Evolutionary conservation across 1,284 basidiomycete species (phyloP).

Genomic region (Cerioporus squamosus): DNA sequence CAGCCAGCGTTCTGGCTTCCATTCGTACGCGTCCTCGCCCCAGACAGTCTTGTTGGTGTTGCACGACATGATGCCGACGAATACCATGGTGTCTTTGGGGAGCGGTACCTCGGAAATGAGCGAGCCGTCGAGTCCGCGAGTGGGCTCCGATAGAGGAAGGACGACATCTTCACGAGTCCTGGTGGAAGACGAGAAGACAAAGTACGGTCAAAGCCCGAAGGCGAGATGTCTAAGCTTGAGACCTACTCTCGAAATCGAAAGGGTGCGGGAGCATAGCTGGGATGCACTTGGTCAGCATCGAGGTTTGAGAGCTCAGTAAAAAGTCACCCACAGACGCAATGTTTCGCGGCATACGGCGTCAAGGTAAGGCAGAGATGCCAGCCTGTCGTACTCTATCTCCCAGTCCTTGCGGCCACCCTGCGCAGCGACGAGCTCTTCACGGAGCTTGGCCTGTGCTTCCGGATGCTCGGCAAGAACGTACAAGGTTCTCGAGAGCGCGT

Average conservation of each 20-base stretch:
- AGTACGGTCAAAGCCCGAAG: too few species aligned
- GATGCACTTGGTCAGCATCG: too few species aligned
- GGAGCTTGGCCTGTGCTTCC: conserved; percentile 9
- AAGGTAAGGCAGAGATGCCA: conserved; percentile 36
- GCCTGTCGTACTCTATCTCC: conserved; percentile 24
- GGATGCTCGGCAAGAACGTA: conserved; percentile 18
- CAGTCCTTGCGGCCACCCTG: conserved; percentile 19
- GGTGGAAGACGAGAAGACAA: too few species aligned
- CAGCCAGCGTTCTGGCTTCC: conserved; percentile 38
- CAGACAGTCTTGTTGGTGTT: conserved; percentile 33
- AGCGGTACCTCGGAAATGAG: conserved; percentile 21
- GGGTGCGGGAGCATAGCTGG: not conserved
- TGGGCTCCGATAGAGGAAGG: conserved; percentile 21
- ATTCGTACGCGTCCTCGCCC: conserved; percentile 34
- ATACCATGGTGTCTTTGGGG: conserved; percentile 17
- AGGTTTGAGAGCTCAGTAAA: not conserved
- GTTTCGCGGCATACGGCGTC: conserved; percentile 38
- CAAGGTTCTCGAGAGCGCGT: conserved; percentile 32
- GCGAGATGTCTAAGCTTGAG: not conserved
- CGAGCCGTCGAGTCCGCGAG: conserved; percentile 13
- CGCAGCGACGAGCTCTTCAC: conserved; percentile 30
- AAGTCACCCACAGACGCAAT: conserved; percentile 15
- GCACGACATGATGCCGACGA: conserved; percentile 14
- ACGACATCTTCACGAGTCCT: conserved; percentile 16
- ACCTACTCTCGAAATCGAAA: conserved; percentile 16